Base-by-base conservation (phyloP, 2,329 filamentous ascomycete genomes). In the Aspergillus glaucus region DNA sequence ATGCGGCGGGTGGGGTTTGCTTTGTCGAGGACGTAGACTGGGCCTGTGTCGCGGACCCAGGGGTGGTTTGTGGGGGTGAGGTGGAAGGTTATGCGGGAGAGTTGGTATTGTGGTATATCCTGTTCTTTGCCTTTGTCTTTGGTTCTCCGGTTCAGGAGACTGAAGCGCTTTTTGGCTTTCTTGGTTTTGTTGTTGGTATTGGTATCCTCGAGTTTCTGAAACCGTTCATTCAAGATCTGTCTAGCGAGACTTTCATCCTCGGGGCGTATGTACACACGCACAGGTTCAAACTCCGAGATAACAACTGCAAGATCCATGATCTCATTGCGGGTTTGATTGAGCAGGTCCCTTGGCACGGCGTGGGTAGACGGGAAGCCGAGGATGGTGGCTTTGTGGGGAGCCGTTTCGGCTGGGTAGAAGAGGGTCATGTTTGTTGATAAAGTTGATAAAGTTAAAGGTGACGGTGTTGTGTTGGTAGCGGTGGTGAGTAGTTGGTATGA, bases 21-120 rank as follows among this genome's bases (percentile, higher is more conserved):
- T 21, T 14, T 10, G 46, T 56, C 52, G 46, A 47, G 46, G n/a
- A 62, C 48, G 24, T 60, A 59, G 14, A 59, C 50, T 15, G 56
- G 55, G 2, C 55, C 55, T 14, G 56, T 58, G 45, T 58, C 56
- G 19, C 58, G 52, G 2, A 57, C 55, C 58, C 55, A 59, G 19
- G 45, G 51, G 40, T 59, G 56, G 21, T 59, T 60, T 41, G 51
- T 57, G 5, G 41, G 44, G 17, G 26, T 50, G 52, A 17, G 44
- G 49, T 3, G 55, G 50, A 17, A 59, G 53, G 8, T 58, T 15
- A 3, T 40, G 48, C 32, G 56, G 47, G 4, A 36, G 44, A 6
- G 51, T 44, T 6, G 45, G 10, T 36, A 36, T 36, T 36, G 14
- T 17, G 39, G 44, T 6, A 54, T 39, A 47, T 64, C 58, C 44